Evolutionary conservation across 257 asterid species (phyloP).

Genomic region (Jasminum sambac): DNA sequence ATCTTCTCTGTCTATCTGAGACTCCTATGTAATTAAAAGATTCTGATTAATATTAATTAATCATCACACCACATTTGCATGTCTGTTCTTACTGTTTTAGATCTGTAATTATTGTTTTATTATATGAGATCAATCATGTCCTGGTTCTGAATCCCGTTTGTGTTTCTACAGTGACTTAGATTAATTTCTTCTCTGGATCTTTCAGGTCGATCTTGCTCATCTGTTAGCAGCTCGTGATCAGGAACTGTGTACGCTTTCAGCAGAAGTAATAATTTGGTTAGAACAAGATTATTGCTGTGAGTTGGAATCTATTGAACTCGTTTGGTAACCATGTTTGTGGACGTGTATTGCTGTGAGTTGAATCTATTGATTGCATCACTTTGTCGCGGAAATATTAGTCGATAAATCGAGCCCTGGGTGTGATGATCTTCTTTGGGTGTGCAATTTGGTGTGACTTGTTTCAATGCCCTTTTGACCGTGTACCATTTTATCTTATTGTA

Average conservation of each 20-base stretch:
- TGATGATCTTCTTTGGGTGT: background rate
- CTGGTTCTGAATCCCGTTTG: no score
- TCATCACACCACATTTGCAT: no score
- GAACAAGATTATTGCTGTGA: no score
- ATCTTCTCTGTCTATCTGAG: no score
- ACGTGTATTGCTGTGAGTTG: background rate
- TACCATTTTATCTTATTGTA: background rate
- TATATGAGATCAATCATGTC: no score
- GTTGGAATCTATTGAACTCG: no score
- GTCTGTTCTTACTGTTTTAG: no score
- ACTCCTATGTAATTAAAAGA: no score
- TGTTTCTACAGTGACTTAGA: no score
- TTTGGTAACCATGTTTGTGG: background rate
- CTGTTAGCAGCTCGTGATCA: slow-evolving; percentile 93
- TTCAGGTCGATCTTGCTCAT: slow-evolving; percentile 95
- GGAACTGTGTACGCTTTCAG: slow-evolving; percentile 87
- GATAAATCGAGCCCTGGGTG: background rate
- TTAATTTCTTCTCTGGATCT: no score
- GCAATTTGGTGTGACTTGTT: background rate
- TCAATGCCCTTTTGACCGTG: background rate
- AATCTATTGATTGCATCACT: background rate
- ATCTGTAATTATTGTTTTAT: no score
- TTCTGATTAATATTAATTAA: no score
- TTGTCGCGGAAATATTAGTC: background rate
- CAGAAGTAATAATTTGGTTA: slow-evolving; percentile 89